phyloP scores from a whole-genome alignment of 2,329 filamentous ascomycete genomes.

The Phialocephala subalpina region DNA sequence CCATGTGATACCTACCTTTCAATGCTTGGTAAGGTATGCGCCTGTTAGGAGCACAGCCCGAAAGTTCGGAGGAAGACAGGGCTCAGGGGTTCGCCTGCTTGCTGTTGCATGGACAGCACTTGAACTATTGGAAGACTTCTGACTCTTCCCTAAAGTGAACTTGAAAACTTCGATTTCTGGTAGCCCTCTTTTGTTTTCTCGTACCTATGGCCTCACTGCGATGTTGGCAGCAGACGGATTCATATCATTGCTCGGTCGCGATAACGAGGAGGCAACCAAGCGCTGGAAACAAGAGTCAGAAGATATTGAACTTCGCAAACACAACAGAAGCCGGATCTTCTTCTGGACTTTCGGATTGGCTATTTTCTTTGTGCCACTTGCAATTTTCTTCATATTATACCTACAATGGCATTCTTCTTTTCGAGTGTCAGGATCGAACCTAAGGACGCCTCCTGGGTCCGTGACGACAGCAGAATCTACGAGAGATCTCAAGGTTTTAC shows the following conservation, averaged over 20 bases:
- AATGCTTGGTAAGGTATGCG: no score
- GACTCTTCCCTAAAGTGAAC: no score
- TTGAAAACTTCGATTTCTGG: no score
- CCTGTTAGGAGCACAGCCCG: no score
- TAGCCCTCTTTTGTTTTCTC: no score
- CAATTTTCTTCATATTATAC: conserved; percentile 7
- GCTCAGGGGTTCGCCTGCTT: no score
- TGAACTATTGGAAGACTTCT: no score
- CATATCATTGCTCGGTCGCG: conserved; percentile 16
- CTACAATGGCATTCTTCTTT: conserved; percentile 10
- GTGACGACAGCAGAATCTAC: background rate
- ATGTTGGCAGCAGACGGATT: conserved; percentile 15
- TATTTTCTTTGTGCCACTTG: conserved; percentile 13
- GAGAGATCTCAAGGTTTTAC: conserved; percentile 23
- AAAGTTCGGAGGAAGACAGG: no score
- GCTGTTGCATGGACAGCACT: no score
- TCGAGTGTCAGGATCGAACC: background rate
- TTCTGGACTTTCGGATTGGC: background rate
- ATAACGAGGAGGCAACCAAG: conserved; percentile 3
- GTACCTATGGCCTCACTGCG: background rate
- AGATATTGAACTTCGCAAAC: conserved; percentile 4
- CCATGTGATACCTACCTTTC: no score
- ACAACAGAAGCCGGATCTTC: background rate
- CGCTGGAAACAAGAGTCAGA: conserved; percentile 22
- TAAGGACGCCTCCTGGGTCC: background rate